Conservation (phyloP, 1,139 yeast genomes). For the Yamadazyma aaseri region DNA sequence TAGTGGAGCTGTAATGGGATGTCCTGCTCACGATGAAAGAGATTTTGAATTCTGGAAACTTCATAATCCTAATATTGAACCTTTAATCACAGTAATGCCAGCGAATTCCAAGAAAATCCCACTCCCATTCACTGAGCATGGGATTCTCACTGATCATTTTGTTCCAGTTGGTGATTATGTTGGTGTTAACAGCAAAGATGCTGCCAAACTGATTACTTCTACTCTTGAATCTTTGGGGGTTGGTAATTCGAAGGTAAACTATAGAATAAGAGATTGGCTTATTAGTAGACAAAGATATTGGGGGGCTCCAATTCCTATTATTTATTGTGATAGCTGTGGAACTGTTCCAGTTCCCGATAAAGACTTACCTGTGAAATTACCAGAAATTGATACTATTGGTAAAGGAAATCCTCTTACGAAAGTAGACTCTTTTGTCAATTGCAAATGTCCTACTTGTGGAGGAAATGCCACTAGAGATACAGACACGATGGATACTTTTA, state of each 20-base stretch:
- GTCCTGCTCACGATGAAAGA: conserved; percentile 89
- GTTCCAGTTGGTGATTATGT: conserved; percentile 42
- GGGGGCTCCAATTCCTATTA: conserved; percentile 98
- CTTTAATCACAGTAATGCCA: conserved; percentile 48
- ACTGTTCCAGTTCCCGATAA: conserved; percentile 85
- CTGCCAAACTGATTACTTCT: conserved; percentile 47
- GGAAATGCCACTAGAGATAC: conserved; percentile 78
- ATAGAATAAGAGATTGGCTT: conserved; percentile 85
- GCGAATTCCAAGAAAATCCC: conserved; percentile 8
- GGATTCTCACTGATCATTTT: conserved; percentile 27
- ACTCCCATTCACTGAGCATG: conserved; percentile 53
- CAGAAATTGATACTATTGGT: conserved; percentile 48
- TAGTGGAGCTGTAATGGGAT: conserved; percentile 95
- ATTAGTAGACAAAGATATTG: conserved; percentile 93
- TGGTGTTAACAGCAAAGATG: conserved; percentile 53
- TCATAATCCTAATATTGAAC: conserved; percentile 49
- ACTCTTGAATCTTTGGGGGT: conserved; percentile 32
- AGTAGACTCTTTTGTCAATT: conserved; percentile 67
- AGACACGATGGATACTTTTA: conserved; percentile 97
- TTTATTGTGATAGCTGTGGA: conserved; percentile 85
- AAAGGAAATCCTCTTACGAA: conserved; percentile 74
- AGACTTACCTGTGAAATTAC: conserved; percentile 79
- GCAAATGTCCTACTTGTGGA: conserved; percentile 81
- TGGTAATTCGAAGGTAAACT: conserved; percentile 56
- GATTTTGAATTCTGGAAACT: conserved; percentile 77